Conservation (phyloP, 2,329 filamentous ascomycete genomes). For the Gaeumannomyces tritici region DNA sequence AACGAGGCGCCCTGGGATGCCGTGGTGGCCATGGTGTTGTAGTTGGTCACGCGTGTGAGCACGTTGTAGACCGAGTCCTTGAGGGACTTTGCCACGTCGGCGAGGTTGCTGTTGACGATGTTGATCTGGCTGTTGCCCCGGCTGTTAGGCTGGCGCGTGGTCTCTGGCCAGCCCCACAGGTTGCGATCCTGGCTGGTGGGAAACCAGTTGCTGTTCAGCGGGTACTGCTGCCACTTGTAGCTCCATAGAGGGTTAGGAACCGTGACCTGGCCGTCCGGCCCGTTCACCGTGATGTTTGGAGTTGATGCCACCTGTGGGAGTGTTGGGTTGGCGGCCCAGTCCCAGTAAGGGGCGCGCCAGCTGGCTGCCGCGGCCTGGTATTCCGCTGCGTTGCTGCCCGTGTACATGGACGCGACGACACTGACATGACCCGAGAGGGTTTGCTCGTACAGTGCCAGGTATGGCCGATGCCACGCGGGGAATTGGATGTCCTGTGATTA, state of each 20-base stretch:
- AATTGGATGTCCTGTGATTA: constrained; percentile 27
- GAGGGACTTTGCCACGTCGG: not conserved
- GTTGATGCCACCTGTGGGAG: constrained; percentile 22
- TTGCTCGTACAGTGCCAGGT: constrained; percentile 42
- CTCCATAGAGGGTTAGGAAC: constrained; percentile 36
- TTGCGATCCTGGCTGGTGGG: constrained; percentile 4
- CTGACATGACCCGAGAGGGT: constrained; percentile 32
- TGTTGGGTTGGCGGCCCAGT: constrained; percentile 30
- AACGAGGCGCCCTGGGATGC: constrained; percentile 23
- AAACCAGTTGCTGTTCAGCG: constrained; percentile 13
- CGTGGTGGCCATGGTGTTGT: constrained; percentile 25
- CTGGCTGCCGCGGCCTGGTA: constrained; percentile 31
- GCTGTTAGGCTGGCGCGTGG: not conserved
- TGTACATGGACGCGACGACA: constrained; percentile 32
- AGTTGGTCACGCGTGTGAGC: constrained; percentile 22
- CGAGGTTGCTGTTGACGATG: not conserved
- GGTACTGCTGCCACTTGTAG: constrained; percentile 35
- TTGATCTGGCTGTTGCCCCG: not conserved
- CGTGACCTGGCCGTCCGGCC: constrained; percentile 10
- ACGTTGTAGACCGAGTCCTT: constrained; percentile 20
- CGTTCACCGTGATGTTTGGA: constrained; percentile 6
- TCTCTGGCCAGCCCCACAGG: constrained; percentile 1
- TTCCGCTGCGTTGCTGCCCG: constrained; percentile 15
- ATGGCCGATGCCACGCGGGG: constrained; percentile 42
- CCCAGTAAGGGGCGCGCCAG: constrained; percentile 39